A percentile compares a stretch with the other conserved stretches of the same genome.
phyloP scores from a whole-genome alignment of 371 early-diverging fungal genomes.

The Mortierella sp. region DNA sequence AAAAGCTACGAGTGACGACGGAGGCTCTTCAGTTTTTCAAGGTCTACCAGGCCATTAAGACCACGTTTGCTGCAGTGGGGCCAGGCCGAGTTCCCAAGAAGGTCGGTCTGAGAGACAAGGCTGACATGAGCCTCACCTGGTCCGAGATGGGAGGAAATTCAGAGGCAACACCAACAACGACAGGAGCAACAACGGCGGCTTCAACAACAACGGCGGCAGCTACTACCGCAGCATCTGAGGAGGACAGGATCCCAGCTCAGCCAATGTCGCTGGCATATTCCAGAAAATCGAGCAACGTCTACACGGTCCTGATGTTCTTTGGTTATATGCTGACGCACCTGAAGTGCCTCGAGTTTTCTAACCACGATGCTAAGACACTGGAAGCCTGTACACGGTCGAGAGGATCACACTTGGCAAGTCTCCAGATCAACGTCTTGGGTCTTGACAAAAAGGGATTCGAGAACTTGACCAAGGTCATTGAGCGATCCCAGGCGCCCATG shows the following conservation, averaged over 20 bases:
- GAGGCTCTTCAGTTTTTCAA: conserved; percentile 24
- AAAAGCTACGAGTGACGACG: conserved; percentile 22
- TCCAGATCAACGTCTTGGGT: conserved; percentile 24
- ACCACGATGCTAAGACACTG: conserved; percentile 23
- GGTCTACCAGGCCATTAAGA: conserved; percentile 24
- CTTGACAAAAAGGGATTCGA: conserved; percentile 23
- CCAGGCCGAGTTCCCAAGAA: conserved; percentile 13
- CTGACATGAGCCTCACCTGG: conserved; percentile 21
- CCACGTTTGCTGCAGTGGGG: background rate
- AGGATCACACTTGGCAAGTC: conserved; percentile 21
- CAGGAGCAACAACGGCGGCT: background rate
- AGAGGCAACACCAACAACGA: conserved; percentile 9
- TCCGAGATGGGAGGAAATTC: conserved; percentile 13
- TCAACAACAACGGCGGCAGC: no score
- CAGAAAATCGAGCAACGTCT: conserved; percentile 18
- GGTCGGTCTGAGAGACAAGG: conserved; percentile 10
- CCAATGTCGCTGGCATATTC: conserved; percentile 21
- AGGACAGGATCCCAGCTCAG: background rate
- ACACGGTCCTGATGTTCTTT: conserved; percentile 27
- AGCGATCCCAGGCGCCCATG: conserved; percentile 26
- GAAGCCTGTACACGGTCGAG: conserved; percentile 29
- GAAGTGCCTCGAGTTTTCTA: conserved; percentile 25
- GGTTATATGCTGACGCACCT: conserved; percentile 28
- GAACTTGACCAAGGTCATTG: conserved; percentile 20
- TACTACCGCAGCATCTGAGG: background rate